phyloP scores from a whole-genome alignment of 75 land plant species.

The Larix kaempferi region DNA sequence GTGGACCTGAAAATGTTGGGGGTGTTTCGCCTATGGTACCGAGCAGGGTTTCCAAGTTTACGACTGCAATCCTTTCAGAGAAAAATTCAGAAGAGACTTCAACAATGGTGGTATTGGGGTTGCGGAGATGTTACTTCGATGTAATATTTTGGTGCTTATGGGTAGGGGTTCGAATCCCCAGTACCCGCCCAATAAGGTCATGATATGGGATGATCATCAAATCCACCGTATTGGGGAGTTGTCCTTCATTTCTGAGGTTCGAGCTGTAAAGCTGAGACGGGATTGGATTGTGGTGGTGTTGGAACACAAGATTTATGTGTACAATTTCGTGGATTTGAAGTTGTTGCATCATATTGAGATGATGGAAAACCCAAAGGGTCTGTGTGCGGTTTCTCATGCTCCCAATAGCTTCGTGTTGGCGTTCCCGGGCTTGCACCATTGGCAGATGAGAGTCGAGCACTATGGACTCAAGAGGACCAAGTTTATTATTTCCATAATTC shows the following conservation, averaged over 20 bases:
- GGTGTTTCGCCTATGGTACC: constrained; percentile 63
- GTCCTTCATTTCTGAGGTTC: constrained; percentile 67
- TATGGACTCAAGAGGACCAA: constrained; percentile 44
- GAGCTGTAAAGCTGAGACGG: constrained; percentile 54
- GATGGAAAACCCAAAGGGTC: constrained; percentile 61
- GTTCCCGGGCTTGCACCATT: constrained; percentile 70
- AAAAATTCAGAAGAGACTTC: constrained; percentile 33
- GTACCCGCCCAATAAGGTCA: constrained; percentile 69
- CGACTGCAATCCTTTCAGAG: constrained; percentile 60
- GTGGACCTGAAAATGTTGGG: too few species aligned
- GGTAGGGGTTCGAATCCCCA: constrained; percentile 61
- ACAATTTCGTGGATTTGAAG: constrained; percentile 66
- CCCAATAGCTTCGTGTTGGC: constrained; percentile 51
- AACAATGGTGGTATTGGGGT: constrained; percentile 34
- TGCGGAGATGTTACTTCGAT: constrained; percentile 75
- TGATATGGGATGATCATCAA: constrained; percentile 74
- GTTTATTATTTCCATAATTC: constrained; percentile 69
- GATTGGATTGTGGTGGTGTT: constrained; percentile 65
- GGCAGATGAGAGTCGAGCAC: constrained; percentile 70
- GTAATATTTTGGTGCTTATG: constrained; percentile 65
- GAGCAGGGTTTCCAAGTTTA: constrained; percentile 62
- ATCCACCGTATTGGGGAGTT: constrained; percentile 70
- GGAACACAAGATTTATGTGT: constrained; percentile 68
- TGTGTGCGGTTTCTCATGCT: constrained; percentile 61
- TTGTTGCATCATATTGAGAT: constrained; percentile 71